Conservation (phyloP, 371 early-diverging fungal genomes). For the Chytridium lagenaria region DNA sequence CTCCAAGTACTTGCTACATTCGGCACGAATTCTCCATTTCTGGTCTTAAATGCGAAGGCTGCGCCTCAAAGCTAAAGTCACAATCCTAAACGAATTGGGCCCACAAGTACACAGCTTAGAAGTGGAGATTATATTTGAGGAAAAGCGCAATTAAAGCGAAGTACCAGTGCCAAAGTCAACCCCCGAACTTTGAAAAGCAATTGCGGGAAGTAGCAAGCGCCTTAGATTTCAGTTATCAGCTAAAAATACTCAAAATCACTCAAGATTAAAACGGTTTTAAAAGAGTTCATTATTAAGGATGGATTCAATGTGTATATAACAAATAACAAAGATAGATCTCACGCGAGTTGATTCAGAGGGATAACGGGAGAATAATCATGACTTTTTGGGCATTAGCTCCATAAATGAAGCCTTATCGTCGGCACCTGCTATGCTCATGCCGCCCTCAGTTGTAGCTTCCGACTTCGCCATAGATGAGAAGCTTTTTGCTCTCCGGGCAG, state of each 20-base stretch:
- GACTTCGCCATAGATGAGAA: constrained; percentile 9
- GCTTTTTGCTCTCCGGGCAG: background rate
- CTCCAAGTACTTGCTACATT: background rate
- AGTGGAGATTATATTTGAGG: background rate
- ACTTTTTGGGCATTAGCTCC: constrained; percentile 18
- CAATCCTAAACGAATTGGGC: background rate
- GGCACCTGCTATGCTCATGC: background rate
- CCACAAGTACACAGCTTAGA: background rate
- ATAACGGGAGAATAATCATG: background rate
- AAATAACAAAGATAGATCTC: background rate
- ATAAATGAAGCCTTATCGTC: constrained; percentile 5
- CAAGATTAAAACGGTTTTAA: background rate
- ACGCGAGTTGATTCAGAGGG: background rate
- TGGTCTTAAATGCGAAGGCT: constrained; percentile 14
- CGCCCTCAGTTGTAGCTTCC: constrained; percentile 5
- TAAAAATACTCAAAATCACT: background rate
- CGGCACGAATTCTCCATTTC: background rate
- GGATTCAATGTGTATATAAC: background rate
- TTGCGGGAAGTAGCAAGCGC: background rate
- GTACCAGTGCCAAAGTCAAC: background rate
- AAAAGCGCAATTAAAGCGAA: background rate
- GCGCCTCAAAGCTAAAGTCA: background rate
- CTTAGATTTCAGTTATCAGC: constrained; percentile 2
- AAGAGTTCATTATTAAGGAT: background rate
- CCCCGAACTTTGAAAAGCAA: background rate